These are phyloP conservation scores for Sherardia arvensis DNA, from an alignment of 257 asterid species.

Conservation along the genomic window DNA sequence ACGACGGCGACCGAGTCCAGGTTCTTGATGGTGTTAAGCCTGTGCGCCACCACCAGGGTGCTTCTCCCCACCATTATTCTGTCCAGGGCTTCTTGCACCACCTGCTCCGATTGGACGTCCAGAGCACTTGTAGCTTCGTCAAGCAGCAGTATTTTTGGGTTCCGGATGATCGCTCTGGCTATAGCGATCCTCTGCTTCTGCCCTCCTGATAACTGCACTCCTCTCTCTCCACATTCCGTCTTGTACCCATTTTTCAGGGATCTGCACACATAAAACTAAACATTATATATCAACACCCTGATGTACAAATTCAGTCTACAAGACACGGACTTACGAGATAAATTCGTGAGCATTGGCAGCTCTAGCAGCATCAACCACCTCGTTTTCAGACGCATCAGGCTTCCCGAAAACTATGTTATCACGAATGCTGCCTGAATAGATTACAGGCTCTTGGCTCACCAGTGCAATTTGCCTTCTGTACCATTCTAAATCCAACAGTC, in stretches of 20 bases:
- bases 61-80: constrained; percentile 66
- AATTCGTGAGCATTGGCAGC: constrained; percentile 85
- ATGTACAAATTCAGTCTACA: too few species aligned
- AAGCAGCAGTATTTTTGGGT: constrained; percentile 47
- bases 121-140: constrained; percentile 92
- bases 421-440: constrained; percentile 63
- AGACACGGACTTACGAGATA: constrained; percentile 61
- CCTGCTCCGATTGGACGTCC: constrained; percentile 70
- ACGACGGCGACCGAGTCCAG: constrained; percentile 56
- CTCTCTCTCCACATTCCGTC: constrained; percentile 78
- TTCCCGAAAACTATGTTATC: constrained; percentile 62
- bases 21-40: constrained; percentile 73
- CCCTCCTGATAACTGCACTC: constrained; percentile 70
- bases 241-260: constrained; percentile 60
- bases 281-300: too few species aligned
- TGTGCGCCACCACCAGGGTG: constrained; percentile 68
- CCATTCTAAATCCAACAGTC: constrained; percentile 50
- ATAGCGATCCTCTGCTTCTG: constrained; percentile 79
- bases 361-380: constrained; percentile 63
- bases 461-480: constrained; percentile 63
- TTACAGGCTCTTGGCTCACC: constrained; percentile 80
- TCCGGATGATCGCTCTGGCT: constrained; percentile 64
- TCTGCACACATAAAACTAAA: background rate
- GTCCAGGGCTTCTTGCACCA: constrained; percentile 72
- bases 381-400: constrained; percentile 50